Percentiles rank a stretch among this genome's conserved stretches.
phyloP scores from a whole-genome alignment of 23 red algal species.

The Gracilariopsis chorda region DNA sequence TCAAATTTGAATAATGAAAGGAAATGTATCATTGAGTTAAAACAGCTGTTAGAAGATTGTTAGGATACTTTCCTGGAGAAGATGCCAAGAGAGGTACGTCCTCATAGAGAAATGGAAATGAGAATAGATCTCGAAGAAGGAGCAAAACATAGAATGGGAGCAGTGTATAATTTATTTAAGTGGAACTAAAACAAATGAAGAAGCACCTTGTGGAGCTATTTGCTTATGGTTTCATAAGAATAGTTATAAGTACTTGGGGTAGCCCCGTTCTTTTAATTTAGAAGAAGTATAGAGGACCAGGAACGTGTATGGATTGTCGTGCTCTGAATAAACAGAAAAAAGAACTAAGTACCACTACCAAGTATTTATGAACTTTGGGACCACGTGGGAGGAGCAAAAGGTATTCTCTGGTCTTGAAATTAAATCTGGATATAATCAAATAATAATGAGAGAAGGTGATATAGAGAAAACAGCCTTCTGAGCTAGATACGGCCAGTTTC shows the following conservation, averaged over 20 bases:
- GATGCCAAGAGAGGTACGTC: too few species aligned
- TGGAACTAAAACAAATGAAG: background rate
- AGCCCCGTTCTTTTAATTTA: conserved; percentile 12
- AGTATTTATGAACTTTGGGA: conserved; percentile 55
- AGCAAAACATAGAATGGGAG: conserved; percentile 1
- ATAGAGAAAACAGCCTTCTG: conserved; percentile 26
- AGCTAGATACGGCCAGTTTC: conserved; percentile 39
- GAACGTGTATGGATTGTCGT: conserved; percentile 18
- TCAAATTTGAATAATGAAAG: too few species aligned
- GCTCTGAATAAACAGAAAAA: conserved; percentile 32
- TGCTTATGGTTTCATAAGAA: background rate
- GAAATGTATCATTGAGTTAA: background rate
- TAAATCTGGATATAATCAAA: conserved; percentile 40
- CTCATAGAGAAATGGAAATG: too few species aligned
- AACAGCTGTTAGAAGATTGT: background rate
- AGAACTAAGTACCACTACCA: conserved; percentile 4
- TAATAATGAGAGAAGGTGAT: background rate
- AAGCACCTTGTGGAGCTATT: background rate
- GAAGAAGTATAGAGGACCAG: background rate
- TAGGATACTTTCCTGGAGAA: conserved; percentile 11
- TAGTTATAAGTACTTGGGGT: conserved; percentile 25
- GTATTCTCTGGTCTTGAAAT: conserved; percentile 40
- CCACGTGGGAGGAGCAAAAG: conserved; percentile 26
- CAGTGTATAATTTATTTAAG: background rate
- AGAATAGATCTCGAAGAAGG: too few species aligned